These are phyloP conservation scores for Paramecium octaurelia DNA, from an alignment of 73 alveolate genomes.

Conservation along the genomic window DNA sequence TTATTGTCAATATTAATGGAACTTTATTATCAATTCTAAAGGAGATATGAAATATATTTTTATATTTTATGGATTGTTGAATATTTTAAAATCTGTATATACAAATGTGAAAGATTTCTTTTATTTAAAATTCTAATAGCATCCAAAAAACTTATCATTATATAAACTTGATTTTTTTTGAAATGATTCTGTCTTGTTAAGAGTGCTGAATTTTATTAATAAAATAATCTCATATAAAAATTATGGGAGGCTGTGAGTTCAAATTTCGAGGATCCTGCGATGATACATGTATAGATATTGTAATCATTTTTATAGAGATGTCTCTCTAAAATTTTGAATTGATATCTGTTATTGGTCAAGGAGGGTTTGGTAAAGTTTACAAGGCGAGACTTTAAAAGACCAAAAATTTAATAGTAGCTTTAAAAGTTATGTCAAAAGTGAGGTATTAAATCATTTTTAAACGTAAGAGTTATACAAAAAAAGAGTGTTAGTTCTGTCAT, in stretches of 20 bases:
- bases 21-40: neutral
- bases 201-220: neutral
- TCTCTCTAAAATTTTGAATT: neutral
- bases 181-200: neutral
- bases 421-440: conserved; percentile 67
- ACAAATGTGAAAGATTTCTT: neutral
- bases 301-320: neutral
- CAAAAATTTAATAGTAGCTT: conserved; percentile 21
- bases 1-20: neutral
- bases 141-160: neutral
- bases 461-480: conserved; percentile 69
- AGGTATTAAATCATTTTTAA: neutral
- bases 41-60: neutral
- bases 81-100: no score
- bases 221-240: neutral
- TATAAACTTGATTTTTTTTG: neutral
- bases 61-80: neutral
- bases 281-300: neutral
- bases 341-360: conserved; percentile 64
- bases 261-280: neutral
- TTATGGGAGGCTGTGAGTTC: conserved; percentile 26
- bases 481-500: conserved; percentile 84
- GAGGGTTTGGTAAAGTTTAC: conserved; percentile 70
- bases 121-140: neutral
- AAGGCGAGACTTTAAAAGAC: conserved; percentile 81